Evolutionary conservation across 1,139 yeast species (phyloP).

Genomic region (Suhomyces kunorum): DNA sequence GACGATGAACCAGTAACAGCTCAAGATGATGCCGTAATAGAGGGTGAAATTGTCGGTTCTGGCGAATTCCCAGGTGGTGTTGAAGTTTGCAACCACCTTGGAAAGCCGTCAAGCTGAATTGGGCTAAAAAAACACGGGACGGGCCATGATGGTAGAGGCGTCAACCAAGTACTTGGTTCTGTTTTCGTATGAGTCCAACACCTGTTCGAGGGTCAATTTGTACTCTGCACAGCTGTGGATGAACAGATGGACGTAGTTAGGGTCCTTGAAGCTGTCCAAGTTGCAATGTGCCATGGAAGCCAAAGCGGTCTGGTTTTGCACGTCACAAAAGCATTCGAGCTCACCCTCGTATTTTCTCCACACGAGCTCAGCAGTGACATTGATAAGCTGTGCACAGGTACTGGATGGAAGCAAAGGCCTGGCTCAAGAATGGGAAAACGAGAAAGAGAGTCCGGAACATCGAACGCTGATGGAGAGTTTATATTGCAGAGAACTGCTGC

Average conservation of each 20-base stretch:
- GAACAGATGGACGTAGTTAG: constrained; percentile 29
- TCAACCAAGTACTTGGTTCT: constrained; percentile 37
- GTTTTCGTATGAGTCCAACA: constrained; percentile 35
- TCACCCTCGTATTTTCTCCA: not conserved
- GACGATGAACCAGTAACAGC: constrained; percentile 47
- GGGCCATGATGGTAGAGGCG: constrained; percentile 25
- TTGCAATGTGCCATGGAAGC: constrained; percentile 43
- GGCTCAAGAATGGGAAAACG: not conserved
- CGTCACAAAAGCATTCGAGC: constrained; percentile 29
- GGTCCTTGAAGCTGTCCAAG: constrained; percentile 24
- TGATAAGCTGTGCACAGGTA: constrained; percentile 2
- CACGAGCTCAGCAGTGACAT: not conserved
- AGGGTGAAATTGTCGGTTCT: constrained; percentile 46
- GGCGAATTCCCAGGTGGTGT: constrained; percentile 42
- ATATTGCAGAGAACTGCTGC: too few relatives aligned
- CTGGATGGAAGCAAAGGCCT: constrained; percentile 1
- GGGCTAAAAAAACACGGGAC: constrained; percentile 37
- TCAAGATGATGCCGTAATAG: constrained; percentile 50
- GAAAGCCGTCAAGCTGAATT: constrained; percentile 23
- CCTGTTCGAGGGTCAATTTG: constrained; percentile 31
- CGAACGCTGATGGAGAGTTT: too few relatives aligned
- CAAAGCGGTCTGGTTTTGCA: constrained; percentile 38
- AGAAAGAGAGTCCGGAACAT: too few relatives aligned
- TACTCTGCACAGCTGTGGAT: constrained; percentile 12
- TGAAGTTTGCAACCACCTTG: constrained; percentile 32